Conservation (phyloP, 352 stramenopile genomes). For the Phytophthora quininea region DNA sequence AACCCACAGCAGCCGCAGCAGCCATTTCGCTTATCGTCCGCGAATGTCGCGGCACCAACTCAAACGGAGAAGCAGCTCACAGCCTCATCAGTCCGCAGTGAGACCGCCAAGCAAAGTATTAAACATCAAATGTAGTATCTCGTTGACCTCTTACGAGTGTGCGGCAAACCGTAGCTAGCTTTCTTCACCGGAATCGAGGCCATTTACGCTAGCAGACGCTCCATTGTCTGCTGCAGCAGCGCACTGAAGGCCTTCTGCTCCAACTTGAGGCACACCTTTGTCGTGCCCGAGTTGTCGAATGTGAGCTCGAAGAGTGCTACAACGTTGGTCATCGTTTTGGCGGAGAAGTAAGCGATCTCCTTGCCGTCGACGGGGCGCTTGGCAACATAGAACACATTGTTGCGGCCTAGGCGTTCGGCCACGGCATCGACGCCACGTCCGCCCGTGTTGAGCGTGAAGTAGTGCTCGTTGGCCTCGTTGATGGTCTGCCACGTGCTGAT, state of each 20-base stretch:
- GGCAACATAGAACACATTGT: constrained; percentile 95
- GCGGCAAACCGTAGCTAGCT: constrained; percentile 23
- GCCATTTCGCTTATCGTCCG: constrained; percentile 6
- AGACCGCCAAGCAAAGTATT: background rate
- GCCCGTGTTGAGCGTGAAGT: constrained; percentile 86
- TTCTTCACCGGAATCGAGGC: constrained; percentile 5
- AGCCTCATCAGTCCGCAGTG: constrained; percentile 20
- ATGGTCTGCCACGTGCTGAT: constrained; percentile 97
- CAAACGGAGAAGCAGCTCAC: constrained; percentile 11
- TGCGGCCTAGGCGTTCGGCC: constrained; percentile 82
- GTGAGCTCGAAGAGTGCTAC: constrained; percentile 95
- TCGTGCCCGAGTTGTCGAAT: constrained; percentile 92
- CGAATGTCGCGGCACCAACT: background rate
- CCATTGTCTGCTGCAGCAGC: constrained; percentile 90
- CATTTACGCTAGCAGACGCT: constrained; percentile 63
- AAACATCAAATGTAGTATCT: constrained; percentile 25
- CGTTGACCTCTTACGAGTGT: constrained; percentile 15
- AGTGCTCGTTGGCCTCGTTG: constrained; percentile 94
- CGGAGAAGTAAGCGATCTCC: constrained; percentile 96
- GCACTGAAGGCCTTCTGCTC: constrained; percentile 91
- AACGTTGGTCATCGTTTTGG: constrained; percentile 93
- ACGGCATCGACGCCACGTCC: constrained; percentile 84
- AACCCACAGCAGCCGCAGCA: constrained; percentile 9
- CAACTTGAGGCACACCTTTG: constrained; percentile 96
- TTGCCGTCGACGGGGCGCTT: constrained; percentile 93